These are phyloP conservation scores for Leccinum pachyderme DNA, from an alignment of 1,284 basidiomycete genomes.

Conservation along the genomic window DNA sequence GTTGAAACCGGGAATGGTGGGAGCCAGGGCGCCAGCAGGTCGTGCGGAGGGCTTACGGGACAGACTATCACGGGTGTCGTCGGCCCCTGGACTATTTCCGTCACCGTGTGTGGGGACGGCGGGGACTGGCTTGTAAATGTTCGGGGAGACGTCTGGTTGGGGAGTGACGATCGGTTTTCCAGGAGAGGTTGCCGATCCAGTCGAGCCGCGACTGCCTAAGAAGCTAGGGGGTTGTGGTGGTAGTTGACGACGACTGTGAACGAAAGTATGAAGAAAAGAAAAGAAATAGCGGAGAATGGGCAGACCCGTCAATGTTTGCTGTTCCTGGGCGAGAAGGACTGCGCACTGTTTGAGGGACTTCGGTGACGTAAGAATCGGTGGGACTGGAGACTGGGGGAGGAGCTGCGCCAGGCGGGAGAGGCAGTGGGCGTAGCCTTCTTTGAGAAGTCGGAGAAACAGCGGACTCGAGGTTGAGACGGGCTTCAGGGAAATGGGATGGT, in stretches of 20 bases:
- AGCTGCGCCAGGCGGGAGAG: conserved; percentile 27
- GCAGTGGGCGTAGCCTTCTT: conserved; percentile 32
- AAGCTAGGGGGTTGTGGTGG: conserved; percentile 21
- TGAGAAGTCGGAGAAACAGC: conserved; percentile 37
- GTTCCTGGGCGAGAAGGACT: conserved; percentile 29
- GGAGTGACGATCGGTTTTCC: conserved; percentile 12
- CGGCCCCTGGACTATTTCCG: conserved; percentile 8
- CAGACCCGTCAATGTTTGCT: conserved; percentile 28
- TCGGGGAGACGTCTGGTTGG: conserved; percentile 24
- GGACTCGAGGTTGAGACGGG: conserved; percentile 23
- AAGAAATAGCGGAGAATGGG: background rate
- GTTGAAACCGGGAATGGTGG: conserved; percentile 32
- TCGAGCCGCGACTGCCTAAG: conserved; percentile 19
- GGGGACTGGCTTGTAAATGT: conserved; percentile 33
- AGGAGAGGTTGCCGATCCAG: conserved; percentile 20
- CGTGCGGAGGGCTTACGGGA: conserved; percentile 27
- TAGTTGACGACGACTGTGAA: conserved; percentile 29
- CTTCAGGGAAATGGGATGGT: conserved; percentile 18
- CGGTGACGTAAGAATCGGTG: conserved; percentile 17
- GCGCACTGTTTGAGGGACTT: conserved; percentile 11
- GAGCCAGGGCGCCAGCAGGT: conserved; percentile 36
- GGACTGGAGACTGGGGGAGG: conserved; percentile 15
- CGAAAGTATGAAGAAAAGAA: background rate
- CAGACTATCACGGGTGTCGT: conserved; percentile 20
- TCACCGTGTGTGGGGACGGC: conserved; percentile 23